Conservation (phyloP, 148 eudicot species). For the Heliosperma pusillum region DNA sequence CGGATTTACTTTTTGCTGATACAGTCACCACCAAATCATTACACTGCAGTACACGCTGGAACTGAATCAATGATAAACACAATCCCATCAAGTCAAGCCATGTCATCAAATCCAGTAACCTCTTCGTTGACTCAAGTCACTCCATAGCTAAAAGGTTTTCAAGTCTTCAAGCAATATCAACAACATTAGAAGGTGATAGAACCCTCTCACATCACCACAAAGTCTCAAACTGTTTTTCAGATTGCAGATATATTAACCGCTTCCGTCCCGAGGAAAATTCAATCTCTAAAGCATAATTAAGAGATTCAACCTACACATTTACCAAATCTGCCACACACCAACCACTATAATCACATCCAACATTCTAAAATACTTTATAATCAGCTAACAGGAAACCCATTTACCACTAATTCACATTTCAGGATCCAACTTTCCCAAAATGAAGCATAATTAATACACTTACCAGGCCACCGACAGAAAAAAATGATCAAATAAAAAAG, state of each 20-base stretch:
- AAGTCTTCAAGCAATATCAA: background rate
- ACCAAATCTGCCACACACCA: background rate
- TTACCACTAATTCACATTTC: background rate
- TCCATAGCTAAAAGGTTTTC: background rate
- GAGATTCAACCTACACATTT: background rate
- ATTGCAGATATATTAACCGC: background rate
- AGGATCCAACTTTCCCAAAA: conserved; percentile 18
- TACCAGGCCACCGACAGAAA: conserved; percentile 31
- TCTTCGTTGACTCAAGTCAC: background rate
- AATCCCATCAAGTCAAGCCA: background rate
- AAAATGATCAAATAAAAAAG: conserved; percentile 8
- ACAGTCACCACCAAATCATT: background rate
- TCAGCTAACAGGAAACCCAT: background rate
- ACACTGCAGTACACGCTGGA: background rate
- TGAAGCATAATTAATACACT: conserved; percentile 24
- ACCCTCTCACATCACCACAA: background rate
- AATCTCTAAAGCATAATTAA: background rate
- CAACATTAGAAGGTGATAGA: background rate
- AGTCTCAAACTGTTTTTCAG: background rate
- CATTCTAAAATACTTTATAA: background rate
- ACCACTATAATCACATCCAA: conserved; percentile 13
- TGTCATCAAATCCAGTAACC: background rate
- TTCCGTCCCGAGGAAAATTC: conserved; percentile 2
- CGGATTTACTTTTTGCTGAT: background rate
- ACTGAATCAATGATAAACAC: background rate